Evolutionary conservation across 495 filamentous ascomycete species (phyloP).

Genomic region (Neurospora cerealis): DNA sequence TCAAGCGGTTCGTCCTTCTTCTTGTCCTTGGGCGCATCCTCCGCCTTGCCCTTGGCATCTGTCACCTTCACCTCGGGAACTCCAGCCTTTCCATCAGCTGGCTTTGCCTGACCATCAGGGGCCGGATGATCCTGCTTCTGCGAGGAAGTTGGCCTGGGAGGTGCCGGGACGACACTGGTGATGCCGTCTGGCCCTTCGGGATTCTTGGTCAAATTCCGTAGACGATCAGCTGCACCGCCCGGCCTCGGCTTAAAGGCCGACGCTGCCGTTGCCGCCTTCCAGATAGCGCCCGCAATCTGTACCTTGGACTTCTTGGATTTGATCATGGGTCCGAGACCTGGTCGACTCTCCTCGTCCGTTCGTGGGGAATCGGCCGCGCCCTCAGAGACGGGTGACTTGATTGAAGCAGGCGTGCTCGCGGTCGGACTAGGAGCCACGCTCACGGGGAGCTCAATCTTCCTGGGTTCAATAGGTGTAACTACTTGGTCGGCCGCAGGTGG

Average conservation of each 20-base stretch:
- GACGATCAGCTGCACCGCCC: slow-evolving; percentile 68
- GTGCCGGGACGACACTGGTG: slow-evolving; percentile 74
- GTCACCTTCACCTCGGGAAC: slow-evolving; percentile 45
- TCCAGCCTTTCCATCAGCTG: slow-evolving; percentile 19
- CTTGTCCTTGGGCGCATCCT: slow-evolving; percentile 33
- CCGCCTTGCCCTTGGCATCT: slow-evolving; percentile 20
- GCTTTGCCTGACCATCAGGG: slow-evolving; percentile 15
- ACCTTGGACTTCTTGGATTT: slow-evolving; percentile 57
- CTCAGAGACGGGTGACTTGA: slow-evolving; percentile 12
- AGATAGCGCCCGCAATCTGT: slow-evolving; percentile 68
- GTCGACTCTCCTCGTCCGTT: slow-evolving; percentile 47
- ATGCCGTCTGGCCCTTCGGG: slow-evolving; percentile 72
- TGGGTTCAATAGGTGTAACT: slow-evolving; percentile 11
- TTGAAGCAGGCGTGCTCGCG: slow-evolving; percentile 12
- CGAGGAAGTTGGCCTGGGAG: slow-evolving; percentile 34
- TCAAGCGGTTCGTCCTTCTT: slow-evolving; percentile 26
- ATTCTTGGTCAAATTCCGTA: slow-evolving; percentile 45
- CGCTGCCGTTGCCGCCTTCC: slow-evolving; percentile 75
- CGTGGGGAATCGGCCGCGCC: slow-evolving; percentile 19
- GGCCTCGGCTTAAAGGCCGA: slow-evolving; percentile 72
- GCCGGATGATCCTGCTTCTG: slow-evolving; percentile 17
- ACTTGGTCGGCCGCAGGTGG: slow-evolving; percentile 8
- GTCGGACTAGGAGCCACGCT: slow-evolving; percentile 11
- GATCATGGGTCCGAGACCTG: slow-evolving; percentile 85
- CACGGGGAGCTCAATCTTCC: slow-evolving; percentile 3